Conservation (phyloP, 2,329 filamentous ascomycete genomes). For the Colletotrichum karsti region DNA sequence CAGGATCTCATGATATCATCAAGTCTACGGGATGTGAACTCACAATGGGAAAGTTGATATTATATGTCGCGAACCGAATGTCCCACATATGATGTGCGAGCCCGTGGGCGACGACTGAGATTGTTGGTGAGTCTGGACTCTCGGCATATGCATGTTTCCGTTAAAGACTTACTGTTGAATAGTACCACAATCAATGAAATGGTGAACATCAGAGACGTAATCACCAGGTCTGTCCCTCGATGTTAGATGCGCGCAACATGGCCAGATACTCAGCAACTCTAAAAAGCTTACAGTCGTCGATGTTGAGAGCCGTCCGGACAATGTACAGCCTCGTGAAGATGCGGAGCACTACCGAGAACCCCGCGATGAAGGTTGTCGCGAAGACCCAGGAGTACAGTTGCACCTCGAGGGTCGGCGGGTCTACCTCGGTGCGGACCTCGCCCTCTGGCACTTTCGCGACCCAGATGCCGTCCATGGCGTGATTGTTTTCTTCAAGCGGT, state of each 20-base stretch:
- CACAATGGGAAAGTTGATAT: background rate
- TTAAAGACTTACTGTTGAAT: constrained; percentile 30
- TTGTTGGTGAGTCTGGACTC: background rate
- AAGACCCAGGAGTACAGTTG: constrained; percentile 34
- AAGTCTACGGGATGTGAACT: background rate
- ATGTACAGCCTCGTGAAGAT: constrained; percentile 39
- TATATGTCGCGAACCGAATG: constrained; percentile 14
- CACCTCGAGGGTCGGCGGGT: constrained; percentile 28
- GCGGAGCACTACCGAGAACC: constrained; percentile 33
- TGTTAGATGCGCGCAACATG: background rate
- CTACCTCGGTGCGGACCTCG: constrained; percentile 31
- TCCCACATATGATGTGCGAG: constrained; percentile 39
- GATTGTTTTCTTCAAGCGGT: background rate
- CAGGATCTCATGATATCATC: background rate
- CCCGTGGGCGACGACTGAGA: constrained; percentile 36
- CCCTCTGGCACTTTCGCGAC: constrained; percentile 28
- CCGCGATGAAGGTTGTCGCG: constrained; percentile 33
- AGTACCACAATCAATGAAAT: constrained; percentile 34
- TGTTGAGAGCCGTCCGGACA: constrained; percentile 35
- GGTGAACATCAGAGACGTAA: constrained; percentile 34
- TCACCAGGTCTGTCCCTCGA: constrained; percentile 28
- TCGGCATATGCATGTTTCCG: background rate
- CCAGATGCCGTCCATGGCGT: background rate
- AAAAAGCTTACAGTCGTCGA: constrained; percentile 38
- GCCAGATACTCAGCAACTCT: too few relatives aligned